These are phyloP conservation scores for Diplodia seriata DNA, from an alignment of 2,329 filamentous ascomycete species.

Conservation along the genomic window DNA sequence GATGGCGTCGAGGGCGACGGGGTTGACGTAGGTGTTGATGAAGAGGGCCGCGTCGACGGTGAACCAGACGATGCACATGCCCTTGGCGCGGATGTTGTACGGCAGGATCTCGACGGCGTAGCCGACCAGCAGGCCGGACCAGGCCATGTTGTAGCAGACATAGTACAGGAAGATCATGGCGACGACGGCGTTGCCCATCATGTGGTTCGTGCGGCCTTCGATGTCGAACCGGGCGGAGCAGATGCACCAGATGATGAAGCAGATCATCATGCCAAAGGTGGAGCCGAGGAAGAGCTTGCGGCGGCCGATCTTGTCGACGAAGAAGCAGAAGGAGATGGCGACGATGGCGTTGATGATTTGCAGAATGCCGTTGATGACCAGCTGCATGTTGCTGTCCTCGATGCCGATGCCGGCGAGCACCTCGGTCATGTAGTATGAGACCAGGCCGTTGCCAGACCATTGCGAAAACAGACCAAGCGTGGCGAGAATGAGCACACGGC, in stretches of 20 bases:
- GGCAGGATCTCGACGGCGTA: slow-evolving; percentile 60
- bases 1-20: slow-evolving; percentile 66
- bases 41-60: slow-evolving; percentile 67
- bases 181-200: slow-evolving; percentile 53
- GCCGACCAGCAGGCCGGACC: slow-evolving; percentile 64
- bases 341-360: slow-evolving; percentile 66
- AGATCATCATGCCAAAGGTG: slow-evolving; percentile 46
- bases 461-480: slow-evolving; percentile 72
- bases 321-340: slow-evolving; percentile 62
- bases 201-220: slow-evolving; percentile 13
- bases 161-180: slow-evolving; percentile 60
- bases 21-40: slow-evolving; percentile 68
- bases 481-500: slow-evolving; percentile 67
- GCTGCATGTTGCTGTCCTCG: slow-evolving; percentile 48
- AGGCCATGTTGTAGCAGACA: slow-evolving; percentile 62
- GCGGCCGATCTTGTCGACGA: slow-evolving; percentile 63
- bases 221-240: slow-evolving; percentile 52
- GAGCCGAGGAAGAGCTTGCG: slow-evolving; percentile 62
- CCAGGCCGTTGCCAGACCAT: slow-evolving; percentile 71
- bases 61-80: slow-evolving; percentile 65
- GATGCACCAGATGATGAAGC: slow-evolving; percentile 48
- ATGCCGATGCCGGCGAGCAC: slow-evolving; percentile 70
- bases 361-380: slow-evolving; percentile 61
- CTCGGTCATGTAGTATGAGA: slow-evolving; percentile 70
- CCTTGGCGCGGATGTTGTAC: slow-evolving; percentile 58